Base-by-base conservation (phyloP, 352 stramenopile species). In the Pythium sp. region DNA sequence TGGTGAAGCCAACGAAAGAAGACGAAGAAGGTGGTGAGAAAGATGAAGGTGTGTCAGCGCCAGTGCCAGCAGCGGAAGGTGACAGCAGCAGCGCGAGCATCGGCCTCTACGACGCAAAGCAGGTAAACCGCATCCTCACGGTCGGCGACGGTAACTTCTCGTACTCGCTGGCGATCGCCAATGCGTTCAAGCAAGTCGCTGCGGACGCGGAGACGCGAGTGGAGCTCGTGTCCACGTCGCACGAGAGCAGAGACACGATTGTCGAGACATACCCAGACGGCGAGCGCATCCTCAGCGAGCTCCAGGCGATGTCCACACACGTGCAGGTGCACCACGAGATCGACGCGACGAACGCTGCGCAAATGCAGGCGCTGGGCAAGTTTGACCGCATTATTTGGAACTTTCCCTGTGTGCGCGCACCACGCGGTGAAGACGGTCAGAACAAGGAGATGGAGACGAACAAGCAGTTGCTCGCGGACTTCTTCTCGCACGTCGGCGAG, bases 331-430 rank as follows among this genome's bases (percentile, higher is more conserved):
- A 70, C 11, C 97, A 98, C 67, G 84, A 88, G 53, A 83, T 99
- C 1, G 97, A 99, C 71, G 97, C 93, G 7, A 98, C 94, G 0
- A 71, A 89, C 56, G 67, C 75, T 0, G 65, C 84, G 57, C 94
- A 97, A 56, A 82, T 98, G 66, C 67, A 78, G n/a, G 53, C 49
- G n/a, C 62, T 89, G 8, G 78, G 78, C 2, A 70, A 67, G 30
- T 99, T 98, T 74, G 88, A 98, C 73, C 81, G 91, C 68, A 90
- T 99, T 54, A 81, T 98, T 36, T 99, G 95, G 94, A 99, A 99
- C 76, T 99, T 99, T 71, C 95, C 96, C 26, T 98, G 96, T 67
- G 92, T 98, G 7, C 91, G 89, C 34, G 91, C 96, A 54, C 80
- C 75, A 0, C 81, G 79, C 12, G 95, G 97, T 58, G 81, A 98